A percentile compares a stretch with the other conserved stretches of the same genome.
These are phyloP conservation scores for Iberis pinnata DNA, from an alignment of 345 rosid species.

Conservation along the genomic window DNA sequence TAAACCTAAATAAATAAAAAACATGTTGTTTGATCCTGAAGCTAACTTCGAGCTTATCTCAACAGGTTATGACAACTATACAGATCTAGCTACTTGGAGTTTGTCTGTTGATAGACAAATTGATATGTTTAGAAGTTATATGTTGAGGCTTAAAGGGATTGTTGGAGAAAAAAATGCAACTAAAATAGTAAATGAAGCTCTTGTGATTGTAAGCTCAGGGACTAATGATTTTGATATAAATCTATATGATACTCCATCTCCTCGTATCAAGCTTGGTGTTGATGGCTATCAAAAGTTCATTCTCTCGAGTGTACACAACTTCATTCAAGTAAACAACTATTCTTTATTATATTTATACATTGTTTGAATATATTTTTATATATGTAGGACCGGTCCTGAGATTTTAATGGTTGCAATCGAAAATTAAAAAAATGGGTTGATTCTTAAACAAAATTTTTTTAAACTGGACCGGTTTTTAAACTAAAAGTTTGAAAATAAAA, in stretches of 20 bases:
- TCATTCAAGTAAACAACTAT: constrained; percentile 44
- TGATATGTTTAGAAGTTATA: constrained; percentile 33
- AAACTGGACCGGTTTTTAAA: too few relatives aligned
- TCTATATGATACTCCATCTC: constrained; percentile 36
- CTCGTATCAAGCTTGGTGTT: constrained; percentile 31
- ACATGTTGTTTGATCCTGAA: too few relatives aligned
- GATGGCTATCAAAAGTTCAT: constrained; percentile 45
- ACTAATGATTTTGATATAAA: constrained; percentile 48
- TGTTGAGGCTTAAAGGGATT: constrained; percentile 25
- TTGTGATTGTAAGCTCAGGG: constrained; percentile 51
- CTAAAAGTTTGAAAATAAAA: too few relatives aligned
- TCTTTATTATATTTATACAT: too few relatives aligned
- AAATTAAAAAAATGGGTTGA: too few relatives aligned
- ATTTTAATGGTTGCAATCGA: too few relatives aligned
- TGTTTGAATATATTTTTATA: too few relatives aligned
- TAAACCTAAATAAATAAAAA: too few relatives aligned
- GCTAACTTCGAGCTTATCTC: too few relatives aligned
- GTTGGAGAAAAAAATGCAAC: constrained; percentile 37
- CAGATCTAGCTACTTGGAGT: constrained; percentile 17
- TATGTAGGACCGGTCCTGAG: too few relatives aligned
- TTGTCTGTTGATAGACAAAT: constrained; percentile 43
- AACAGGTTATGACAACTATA: constrained; percentile 21
- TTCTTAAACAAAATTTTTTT: too few relatives aligned
- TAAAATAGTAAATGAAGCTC: constrained; percentile 32
- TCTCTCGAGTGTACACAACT: constrained; percentile 20